Evolutionary conservation across 2,329 filamentous ascomycete genomes (phyloP).

Genomic region (Clonostachys sp.): DNA sequence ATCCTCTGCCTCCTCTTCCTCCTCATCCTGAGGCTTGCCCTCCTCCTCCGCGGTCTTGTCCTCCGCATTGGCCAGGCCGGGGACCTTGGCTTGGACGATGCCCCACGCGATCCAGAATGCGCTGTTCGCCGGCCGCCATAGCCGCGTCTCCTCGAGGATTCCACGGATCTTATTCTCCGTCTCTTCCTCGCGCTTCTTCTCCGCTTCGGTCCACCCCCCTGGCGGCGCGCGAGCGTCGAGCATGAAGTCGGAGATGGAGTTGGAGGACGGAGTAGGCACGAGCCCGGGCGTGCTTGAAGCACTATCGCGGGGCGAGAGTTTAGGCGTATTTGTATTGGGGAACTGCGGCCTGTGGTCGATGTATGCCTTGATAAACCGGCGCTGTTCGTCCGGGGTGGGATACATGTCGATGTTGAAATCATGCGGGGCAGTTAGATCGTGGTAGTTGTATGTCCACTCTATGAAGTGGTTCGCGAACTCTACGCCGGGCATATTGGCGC

Average conservation of each 20-base stretch:
- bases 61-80: conserved; percentile 57
- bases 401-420: conserved; percentile 67
- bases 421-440: conserved; percentile 62
- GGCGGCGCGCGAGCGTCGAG: conserved; percentile 67
- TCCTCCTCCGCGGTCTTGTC: conserved; percentile 22
- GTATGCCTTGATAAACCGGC: conserved; percentile 81
- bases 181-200: conserved; percentile 57
- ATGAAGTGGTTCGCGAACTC: conserved; percentile 99
- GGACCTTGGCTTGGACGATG: conserved; percentile 87
- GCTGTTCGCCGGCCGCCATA: conserved; percentile 86
- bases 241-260: conserved; percentile 67
- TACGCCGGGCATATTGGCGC: conserved; percentile 76
- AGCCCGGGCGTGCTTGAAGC: conserved; percentile 16
- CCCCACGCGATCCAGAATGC: conserved; percentile 96
- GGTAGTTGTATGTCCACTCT: conserved; percentile 98
- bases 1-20: conserved; percentile 52
- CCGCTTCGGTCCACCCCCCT: conserved; percentile 44
- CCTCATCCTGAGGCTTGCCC: conserved; percentile 43
- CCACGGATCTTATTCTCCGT: conserved; percentile 64
- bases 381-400: conserved; percentile 76
- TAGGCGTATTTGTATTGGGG: conserved; percentile 47
- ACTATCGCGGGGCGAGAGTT: conserved; percentile 39
- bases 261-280: conserved; percentile 30
- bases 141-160: conserved; percentile 70
- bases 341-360: conserved; percentile 74